A percentile compares a stretch with the other conserved stretches of the same genome.
Conservation (phyloP, 2,329 filamentous ascomycete genomes). For the Verticillium isaacii region DNA sequence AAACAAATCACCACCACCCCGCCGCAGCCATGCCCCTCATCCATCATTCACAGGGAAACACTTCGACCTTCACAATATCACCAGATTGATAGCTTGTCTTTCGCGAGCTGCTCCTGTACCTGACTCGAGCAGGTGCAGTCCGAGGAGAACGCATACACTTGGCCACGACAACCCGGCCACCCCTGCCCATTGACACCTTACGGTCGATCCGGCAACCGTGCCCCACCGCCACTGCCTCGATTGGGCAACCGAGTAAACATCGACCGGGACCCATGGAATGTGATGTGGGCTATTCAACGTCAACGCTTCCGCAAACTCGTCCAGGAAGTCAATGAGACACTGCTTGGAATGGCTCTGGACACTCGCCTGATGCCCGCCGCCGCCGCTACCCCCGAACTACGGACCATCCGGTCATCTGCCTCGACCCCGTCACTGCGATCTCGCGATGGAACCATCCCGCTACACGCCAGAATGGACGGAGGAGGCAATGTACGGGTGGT, state of each 20-base stretch:
- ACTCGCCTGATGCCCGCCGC: conserved; percentile 40
- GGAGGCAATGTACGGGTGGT: conserved; percentile 80
- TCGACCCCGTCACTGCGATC: conserved; percentile 76
- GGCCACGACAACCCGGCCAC: neutral
- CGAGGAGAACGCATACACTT: neutral
- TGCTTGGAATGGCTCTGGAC: conserved; percentile 36
- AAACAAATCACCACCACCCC: no score
- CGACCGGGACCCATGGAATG: conserved; percentile 6
- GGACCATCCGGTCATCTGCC: conserved; percentile 57
- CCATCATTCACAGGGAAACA: neutral
- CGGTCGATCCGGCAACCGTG: conserved; percentile 12
- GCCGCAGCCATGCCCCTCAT: neutral
- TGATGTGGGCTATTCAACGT: conserved; percentile 18
- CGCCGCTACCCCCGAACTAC: conserved; percentile 26
- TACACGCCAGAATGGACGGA: conserved; percentile 51
- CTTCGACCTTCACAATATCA: neutral
- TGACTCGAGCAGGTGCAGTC: neutral
- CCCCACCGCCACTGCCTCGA: conserved; percentile 10
- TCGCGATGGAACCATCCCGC: conserved; percentile 60
- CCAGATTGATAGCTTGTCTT: neutral
- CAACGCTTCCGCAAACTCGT: conserved; percentile 34
- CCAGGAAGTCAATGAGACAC: conserved; percentile 31
- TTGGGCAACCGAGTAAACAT: conserved; percentile 15
- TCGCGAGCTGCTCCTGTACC: neutral
- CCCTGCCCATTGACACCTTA: neutral